Base-by-base conservation (phyloP, 306 rosid species). In the Lupinus albus region DNA sequence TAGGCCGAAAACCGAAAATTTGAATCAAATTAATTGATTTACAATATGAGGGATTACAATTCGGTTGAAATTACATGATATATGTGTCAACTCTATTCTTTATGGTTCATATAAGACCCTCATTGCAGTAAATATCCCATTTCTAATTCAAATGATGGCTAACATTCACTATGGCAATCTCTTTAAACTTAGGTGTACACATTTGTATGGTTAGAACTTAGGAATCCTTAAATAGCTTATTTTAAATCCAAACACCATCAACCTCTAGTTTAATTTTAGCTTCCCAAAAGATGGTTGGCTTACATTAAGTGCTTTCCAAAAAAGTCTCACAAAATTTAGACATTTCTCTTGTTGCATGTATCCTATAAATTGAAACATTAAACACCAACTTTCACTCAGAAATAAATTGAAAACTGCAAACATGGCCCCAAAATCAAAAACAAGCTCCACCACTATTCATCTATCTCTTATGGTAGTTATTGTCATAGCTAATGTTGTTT, bases 401-500 rank as follows among this genome's bases (percentile, higher is more conserved):
- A 8, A 33, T 1, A 7, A 2, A 4, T 28, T 7, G 1, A 64
- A 9, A 38, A 45, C 17, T n/a, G 10, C 7, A 38, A 62, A 10
- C 12, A 75, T 82, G 73, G 66, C 72, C 1, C 45, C 28, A 52
- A 78, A 67, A 67, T 18, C 6, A 14, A 62, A 56, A 30, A 8
- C n/a, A n/a, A n/a, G 53, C 47, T 33, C 36, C 11, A 32, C 33
- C 36, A 4, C n/a, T n/a, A n/a, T 71, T 18, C 61, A 42, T 15
- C 48, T 39, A 4, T 63, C 74, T 38, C 18, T 68, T 30, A 46
- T 18, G 18, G 30, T 58, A 35, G 6, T 58, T 28, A 6, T 73
- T 20, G 13, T 64, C 25, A 1, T 51, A 0, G 46, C 76, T 2
- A 21, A 73, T 6, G 1, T 14, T 1, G 73, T 74, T 30, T 14